Evolutionary conservation across 1,284 basidiomycete genomes (phyloP).

Genomic region (Agaricales sp.): DNA sequence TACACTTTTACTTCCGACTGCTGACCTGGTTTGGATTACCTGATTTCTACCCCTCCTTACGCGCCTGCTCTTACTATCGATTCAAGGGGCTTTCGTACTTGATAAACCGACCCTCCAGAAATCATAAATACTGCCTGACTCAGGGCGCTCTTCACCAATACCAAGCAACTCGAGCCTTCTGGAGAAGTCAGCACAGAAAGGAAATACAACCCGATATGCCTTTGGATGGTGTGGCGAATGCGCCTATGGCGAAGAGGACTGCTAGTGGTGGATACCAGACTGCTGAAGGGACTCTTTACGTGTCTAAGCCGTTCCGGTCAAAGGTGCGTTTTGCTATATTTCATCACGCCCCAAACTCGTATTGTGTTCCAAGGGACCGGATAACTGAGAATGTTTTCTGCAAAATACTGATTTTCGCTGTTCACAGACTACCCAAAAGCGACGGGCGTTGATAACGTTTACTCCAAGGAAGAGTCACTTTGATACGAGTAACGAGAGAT

Average conservation of each 20-base stretch:
- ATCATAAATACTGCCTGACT: not conserved
- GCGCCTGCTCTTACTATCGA: too few relatives aligned
- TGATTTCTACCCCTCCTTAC: too few relatives aligned
- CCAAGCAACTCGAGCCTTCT: not conserved
- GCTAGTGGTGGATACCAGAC: conserved; percentile 41
- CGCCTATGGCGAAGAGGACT: conserved; percentile 12
- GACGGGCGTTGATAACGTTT: conserved; percentile 74
- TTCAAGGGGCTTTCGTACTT: too few relatives aligned
- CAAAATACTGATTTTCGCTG: not conserved
- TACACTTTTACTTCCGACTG: too few relatives aligned
- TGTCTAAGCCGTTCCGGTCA: conserved; percentile 66
- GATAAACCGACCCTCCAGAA: too few relatives aligned
- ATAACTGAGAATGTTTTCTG: too few relatives aligned
- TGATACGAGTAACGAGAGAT: conserved; percentile 69
- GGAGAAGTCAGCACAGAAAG: not conserved
- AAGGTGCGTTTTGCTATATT: not conserved
- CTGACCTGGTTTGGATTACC: too few relatives aligned
- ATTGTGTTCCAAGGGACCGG: not conserved
- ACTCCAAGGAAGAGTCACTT: conserved; percentile 77
- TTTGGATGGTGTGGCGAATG: not conserved
- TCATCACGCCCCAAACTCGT: not conserved
- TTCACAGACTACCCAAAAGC: conserved; percentile 46
- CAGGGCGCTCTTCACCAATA: too few relatives aligned
- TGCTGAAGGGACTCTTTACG: conserved; percentile 55
- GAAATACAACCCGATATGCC: not conserved